Conservation (phyloP, 2,329 filamentous ascomycete genomes). For the Colletotrichum tropicicola region DNA sequence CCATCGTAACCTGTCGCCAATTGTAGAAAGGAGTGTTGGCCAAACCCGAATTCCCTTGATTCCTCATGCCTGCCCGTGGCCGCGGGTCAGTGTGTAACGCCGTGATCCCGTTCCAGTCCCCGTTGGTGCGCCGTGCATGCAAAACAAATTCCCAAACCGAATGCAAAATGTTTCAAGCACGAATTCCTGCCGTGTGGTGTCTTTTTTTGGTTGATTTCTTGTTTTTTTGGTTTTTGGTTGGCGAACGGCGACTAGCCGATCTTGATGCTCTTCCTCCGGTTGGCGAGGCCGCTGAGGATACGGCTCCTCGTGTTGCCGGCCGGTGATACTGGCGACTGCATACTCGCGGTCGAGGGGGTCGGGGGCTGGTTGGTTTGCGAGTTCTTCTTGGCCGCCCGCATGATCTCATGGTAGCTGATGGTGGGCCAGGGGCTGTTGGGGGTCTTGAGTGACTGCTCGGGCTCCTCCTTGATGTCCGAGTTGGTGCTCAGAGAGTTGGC, state of each 20-base stretch:
- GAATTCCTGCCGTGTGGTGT: not conserved
- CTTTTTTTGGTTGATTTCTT: conserved; percentile 9
- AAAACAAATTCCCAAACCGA: conserved; percentile 23
- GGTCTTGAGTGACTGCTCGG: conserved; percentile 34
- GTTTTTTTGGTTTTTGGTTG: conserved; percentile 1
- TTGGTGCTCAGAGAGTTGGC: conserved; percentile 43
- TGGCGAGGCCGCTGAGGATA: conserved; percentile 44
- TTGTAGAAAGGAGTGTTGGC: conserved; percentile 11
- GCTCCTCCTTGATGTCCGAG: conserved; percentile 41
- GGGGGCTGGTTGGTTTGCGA: conserved; percentile 35
- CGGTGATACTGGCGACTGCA: conserved; percentile 37
- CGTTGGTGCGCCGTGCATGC: conserved; percentile 28
- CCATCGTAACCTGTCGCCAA: conserved; percentile 13
- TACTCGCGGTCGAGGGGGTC: conserved; percentile 36
- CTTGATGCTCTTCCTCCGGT: conserved; percentile 51
- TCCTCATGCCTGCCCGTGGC: conserved; percentile 1
- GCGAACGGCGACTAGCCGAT: conserved; percentile 28
- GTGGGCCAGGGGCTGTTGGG: conserved; percentile 38
- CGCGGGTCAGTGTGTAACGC: conserved; percentile 23
- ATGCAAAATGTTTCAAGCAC: conserved; percentile 24
- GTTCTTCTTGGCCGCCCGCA: conserved; percentile 53
- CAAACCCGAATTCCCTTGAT: conserved; percentile 3
- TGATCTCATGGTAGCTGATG: conserved; percentile 58
- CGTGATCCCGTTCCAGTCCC: conserved; percentile 14
- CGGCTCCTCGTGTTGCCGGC: conserved; percentile 38